Evolutionary conservation across 2,329 filamentous ascomycete genomes (phyloP), one percentile per base, ranked within the genome.

Genomic region (Aspergillus novoparasiticus): DNA sequence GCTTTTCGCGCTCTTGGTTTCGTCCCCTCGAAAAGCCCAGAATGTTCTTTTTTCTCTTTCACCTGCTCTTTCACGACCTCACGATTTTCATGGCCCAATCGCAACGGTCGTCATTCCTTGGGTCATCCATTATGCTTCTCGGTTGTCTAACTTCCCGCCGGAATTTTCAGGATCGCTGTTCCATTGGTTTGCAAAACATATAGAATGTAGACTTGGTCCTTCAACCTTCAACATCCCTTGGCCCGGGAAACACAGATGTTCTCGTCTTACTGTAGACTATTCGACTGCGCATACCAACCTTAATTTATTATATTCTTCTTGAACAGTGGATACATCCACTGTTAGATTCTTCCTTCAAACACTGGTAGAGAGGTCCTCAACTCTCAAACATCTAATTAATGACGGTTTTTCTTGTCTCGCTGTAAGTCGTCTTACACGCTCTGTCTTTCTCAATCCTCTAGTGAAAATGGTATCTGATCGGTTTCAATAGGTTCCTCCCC

Each of bases 351-450:
- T 41, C 36, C 45, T 36, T 45, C 58, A 45, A 36, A 26, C 23
- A 11, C 45, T 36, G 26, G 51, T 45, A 34, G 23, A 62, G 46
- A 55, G 43, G 28, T 26, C 45, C 56, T 41, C 26, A 59, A 58
- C 30, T 45, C 45, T 57, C n/a, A 14, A 45, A 53, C 46, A 23
- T 32, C 4, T 36, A 43, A 58, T 32, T 64, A 67, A 77, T 77
- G 75, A 75, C 75, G 57, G 69, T 75, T 58, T 75, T 75, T 64
- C 69, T 76, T 56, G 75, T 71, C n/a, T 77, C 75, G 32, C 67
- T 77, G 75, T 77, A 67, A 62, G 74, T 66, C 26, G 9, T 30
- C 53, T 59, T 48, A 34, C 45, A 46, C 36, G 54, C 12, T 45
- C 46, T 39, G 16, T 16, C 34, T 53, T 10, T 32, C 19, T 30